Conservation (phyloP, 768 basidiomycete genomes). For the Mycena amicta region DNA sequence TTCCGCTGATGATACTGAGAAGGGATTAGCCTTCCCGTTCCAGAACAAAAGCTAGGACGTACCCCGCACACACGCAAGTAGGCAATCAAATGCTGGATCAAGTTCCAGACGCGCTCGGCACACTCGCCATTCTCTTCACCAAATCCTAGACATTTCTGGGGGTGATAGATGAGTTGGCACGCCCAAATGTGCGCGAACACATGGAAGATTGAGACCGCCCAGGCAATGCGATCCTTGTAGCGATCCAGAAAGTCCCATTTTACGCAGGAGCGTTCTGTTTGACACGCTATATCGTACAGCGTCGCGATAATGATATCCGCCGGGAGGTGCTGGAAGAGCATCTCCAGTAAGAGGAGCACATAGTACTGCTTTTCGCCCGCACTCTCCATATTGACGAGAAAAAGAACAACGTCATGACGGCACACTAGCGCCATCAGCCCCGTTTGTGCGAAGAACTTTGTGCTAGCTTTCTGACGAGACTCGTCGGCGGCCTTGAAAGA, state of each 20-base stretch:
- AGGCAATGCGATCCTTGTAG: conserved; percentile 23
- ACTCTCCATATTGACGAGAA: conserved; percentile 35
- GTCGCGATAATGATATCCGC: conserved; percentile 12
- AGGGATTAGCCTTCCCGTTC: not conserved
- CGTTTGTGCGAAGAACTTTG: no score
- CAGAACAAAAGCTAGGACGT: conserved; percentile 14
- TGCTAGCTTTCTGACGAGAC: no score
- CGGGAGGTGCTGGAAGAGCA: conserved; percentile 32
- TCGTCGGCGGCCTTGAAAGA: no score
- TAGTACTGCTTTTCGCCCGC: conserved; percentile 35
- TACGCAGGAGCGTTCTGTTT: conserved; percentile 21
- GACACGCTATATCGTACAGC: conserved; percentile 35
- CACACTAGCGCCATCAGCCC: conserved; percentile 36
- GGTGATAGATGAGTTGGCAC: conserved; percentile 38
- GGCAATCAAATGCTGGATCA: conserved; percentile 36
- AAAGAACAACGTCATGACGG: conserved; percentile 33
- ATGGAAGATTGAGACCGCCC: conserved; percentile 41
- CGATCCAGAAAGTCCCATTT: conserved; percentile 6
- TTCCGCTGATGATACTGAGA: conserved; percentile 1
- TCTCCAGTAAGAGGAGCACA: conserved; percentile 30
- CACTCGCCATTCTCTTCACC: conserved; percentile 40
- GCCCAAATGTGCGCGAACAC: conserved; percentile 42
- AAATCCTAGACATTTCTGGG: conserved; percentile 28
- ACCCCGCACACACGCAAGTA: conserved; percentile 36
- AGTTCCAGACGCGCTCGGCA: conserved; percentile 37